Conservation (phyloP, 2,329 filamentous ascomycete species). For the Ascochyta viciae-villosae region DNA sequence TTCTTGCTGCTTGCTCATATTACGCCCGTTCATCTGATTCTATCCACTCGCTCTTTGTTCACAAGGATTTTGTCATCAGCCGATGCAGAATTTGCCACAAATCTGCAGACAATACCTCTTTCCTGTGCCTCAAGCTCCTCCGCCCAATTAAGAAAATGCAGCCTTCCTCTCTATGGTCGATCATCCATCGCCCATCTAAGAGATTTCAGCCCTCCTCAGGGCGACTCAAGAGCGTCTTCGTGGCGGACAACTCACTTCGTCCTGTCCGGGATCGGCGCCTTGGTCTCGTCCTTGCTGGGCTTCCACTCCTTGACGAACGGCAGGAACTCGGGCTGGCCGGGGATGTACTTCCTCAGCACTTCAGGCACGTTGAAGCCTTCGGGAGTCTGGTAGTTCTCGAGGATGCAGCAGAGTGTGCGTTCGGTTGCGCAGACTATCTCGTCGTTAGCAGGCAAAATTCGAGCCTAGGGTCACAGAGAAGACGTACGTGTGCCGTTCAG, state of each 20-base stretch:
- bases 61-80: background rate
- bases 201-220: no score
- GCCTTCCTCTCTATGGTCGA: no score
- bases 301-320: conserved; percentile 79
- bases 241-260: conserved; percentile 21
- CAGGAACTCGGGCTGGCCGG: conserved; percentile 86
- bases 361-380: conserved; percentile 61
- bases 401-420: conserved; percentile 87
- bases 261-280: conserved; percentile 30
- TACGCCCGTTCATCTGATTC: background rate
- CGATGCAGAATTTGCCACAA: background rate
- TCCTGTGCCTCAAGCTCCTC: background rate
- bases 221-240: background rate
- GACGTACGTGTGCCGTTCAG: conserved; percentile 74
- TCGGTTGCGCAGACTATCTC: conserved; percentile 79
- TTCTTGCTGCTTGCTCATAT: background rate
- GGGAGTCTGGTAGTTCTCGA: conserved; percentile 96
- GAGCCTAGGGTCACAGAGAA: background rate
- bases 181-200: no score
- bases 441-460: conserved; percentile 6
- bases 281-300: conserved; percentile 39
- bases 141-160: no score
- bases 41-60: background rate
- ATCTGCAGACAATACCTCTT: no score
- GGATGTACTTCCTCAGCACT: conserved; percentile 69